These are phyloP conservation scores for Hawksworthiomyces lignivorus DNA, from an alignment of 2,329 filamentous ascomycete species.

Conservation along the genomic window DNA sequence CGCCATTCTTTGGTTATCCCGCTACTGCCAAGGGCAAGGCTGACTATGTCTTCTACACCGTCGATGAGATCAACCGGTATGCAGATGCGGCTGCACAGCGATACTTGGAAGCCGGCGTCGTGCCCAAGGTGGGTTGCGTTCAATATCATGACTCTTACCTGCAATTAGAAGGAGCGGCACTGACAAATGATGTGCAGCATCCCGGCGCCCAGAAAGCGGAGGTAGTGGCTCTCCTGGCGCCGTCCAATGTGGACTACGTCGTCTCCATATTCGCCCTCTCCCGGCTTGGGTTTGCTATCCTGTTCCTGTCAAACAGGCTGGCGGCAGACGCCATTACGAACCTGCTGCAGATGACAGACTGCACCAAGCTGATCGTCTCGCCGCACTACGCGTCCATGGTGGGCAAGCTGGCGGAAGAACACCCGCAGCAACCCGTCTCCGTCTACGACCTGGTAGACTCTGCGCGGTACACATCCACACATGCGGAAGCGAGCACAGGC, in stretches of 20 bases:
- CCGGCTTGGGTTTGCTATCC: constrained; percentile 43
- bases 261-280: constrained; percentile 45
- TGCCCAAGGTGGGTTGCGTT: background rate
- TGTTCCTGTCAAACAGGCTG: constrained; percentile 29
- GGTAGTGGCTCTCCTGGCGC: constrained; percentile 42
- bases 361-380: constrained; percentile 4
- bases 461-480: background rate
- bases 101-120: constrained; percentile 1
- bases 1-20: constrained; percentile 6
- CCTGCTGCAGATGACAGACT: constrained; percentile 2
- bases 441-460: background rate
- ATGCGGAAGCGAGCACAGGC: background rate
- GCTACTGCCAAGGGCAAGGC: constrained; percentile 4
- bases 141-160: too few relatives aligned
- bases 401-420: background rate
- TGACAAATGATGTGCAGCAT: constrained; percentile 15
- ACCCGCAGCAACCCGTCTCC: background rate
- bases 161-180: too few relatives aligned
- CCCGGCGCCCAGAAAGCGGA: constrained; percentile 1
- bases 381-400: background rate
- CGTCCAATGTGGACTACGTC: constrained; percentile 47
- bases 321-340: constrained; percentile 23
- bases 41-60: constrained; percentile 7
- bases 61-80: constrained; percentile 4
- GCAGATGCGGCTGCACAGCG: constrained; percentile 3